phyloP scores from a whole-genome alignment of 2,329 filamentous ascomycete species.

The Trichoderma gracile region DNA sequence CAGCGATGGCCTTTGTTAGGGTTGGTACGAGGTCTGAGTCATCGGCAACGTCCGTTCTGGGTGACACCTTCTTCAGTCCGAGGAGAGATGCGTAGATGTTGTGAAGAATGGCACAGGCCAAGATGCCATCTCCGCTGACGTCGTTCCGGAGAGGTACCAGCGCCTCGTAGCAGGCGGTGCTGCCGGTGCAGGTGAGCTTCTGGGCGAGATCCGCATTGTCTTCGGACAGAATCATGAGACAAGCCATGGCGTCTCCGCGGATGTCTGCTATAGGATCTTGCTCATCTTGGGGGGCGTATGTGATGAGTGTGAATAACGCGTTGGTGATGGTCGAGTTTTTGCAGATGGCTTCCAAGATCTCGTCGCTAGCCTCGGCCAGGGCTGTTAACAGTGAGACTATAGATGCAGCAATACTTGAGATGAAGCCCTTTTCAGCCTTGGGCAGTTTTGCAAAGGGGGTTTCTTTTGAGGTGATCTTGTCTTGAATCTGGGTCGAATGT shows the following conservation, averaged over 20 bases:
- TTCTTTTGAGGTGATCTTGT: conserved; percentile 46
- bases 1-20: conserved; percentile 38
- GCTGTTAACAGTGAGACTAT: conserved; percentile 55
- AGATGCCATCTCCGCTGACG: conserved; percentile 52
- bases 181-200: conserved; percentile 51
- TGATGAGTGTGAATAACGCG: conserved; percentile 57
- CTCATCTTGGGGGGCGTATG: conserved; percentile 46
- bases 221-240: conserved; percentile 60
- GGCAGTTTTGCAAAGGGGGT: conserved; percentile 49
- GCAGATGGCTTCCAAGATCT: conserved; percentile 58
- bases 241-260: conserved; percentile 53
- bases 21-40: conserved; percentile 42
- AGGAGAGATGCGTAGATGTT: conserved; percentile 56
- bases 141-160: conserved; percentile 52
- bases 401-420: conserved; percentile 57
- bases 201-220: conserved; percentile 58
- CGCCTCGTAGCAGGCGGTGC: conserved; percentile 49
- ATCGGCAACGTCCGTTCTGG: conserved; percentile 34
- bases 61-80: conserved; percentile 29
- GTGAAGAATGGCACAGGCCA: conserved; percentile 63
- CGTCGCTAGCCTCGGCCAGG: conserved; percentile 60
- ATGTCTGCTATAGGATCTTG: conserved; percentile 45
- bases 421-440: conserved; percentile 54
- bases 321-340: conserved; percentile 50
- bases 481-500: conserved; percentile 41